Conservation (phyloP, 2,329 filamentous ascomycete species). For the Stemphylium lycopersici region DNA sequence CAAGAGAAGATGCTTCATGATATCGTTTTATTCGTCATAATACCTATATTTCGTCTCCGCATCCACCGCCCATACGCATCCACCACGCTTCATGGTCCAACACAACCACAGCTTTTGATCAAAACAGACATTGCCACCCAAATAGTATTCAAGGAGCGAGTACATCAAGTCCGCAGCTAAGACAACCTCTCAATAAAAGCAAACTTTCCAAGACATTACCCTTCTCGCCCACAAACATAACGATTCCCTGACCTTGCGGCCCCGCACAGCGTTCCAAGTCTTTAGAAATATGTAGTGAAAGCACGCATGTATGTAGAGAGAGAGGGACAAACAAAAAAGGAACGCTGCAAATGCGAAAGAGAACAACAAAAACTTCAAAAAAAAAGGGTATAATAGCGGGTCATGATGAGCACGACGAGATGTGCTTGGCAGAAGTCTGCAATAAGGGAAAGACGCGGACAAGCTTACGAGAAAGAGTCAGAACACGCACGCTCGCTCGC, state of each 20-base stretch:
- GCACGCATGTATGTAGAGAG: slow-evolving; percentile 6
- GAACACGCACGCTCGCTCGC: slow-evolving; percentile 28
- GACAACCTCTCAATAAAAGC: not conserved
- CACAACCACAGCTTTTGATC: slow-evolving; percentile 14
- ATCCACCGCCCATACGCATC: not conserved
- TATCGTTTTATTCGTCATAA: slow-evolving; percentile 13
- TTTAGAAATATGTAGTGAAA: slow-evolving; percentile 22
- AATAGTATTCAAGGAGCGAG: slow-evolving; percentile 9
- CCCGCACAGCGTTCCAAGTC: slow-evolving; percentile 24
- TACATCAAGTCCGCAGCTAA: slow-evolving; percentile 5
- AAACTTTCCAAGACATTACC: slow-evolving; percentile 13
- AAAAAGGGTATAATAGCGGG: slow-evolving; percentile 40
- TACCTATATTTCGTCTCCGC: slow-evolving; percentile 8
- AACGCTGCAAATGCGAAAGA: slow-evolving; percentile 2
- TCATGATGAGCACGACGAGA: slow-evolving; percentile 25
- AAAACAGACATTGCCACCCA: slow-evolving; percentile 5
- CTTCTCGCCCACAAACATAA: slow-evolving; percentile 7
- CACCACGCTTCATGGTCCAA: not conserved
- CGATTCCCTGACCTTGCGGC: slow-evolving; percentile 30
- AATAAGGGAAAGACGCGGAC: slow-evolving; percentile 6
- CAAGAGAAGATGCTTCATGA: not conserved
- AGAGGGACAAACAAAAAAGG: slow-evolving; percentile 12
- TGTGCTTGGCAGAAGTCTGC: slow-evolving; percentile 14
- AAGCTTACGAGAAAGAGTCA: slow-evolving; percentile 7
- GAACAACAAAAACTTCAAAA: slow-evolving; percentile 13